These are phyloP conservation scores for Suhomyces bribrorum DNA, from an alignment of 1,139 yeast genomes.

Conservation along the genomic window DNA sequence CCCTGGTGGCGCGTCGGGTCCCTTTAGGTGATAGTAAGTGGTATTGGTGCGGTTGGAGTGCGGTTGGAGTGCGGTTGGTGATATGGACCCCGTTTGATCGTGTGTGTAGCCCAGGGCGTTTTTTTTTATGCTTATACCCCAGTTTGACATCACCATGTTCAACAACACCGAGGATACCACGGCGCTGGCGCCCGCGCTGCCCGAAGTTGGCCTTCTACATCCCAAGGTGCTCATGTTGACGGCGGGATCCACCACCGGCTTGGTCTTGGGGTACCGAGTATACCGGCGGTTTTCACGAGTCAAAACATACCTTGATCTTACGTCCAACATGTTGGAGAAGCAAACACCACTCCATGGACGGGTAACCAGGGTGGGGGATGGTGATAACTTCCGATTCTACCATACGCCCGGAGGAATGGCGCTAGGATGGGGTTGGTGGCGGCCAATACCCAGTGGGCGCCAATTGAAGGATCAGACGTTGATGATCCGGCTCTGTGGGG, in stretches of 20 bases:
- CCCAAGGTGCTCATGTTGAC: slow-evolving; percentile 45
- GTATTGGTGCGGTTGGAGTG: too few relatives aligned
- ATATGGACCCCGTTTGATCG: background rate
- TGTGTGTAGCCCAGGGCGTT: too few relatives aligned
- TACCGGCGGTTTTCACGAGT: slow-evolving; percentile 38
- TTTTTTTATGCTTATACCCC: background rate
- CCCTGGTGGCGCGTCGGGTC: too few relatives aligned
- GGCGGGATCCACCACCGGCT: slow-evolving; percentile 37
- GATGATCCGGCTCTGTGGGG: slow-evolving; percentile 80
- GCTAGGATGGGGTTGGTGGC: slow-evolving; percentile 93
- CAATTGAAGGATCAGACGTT: slow-evolving; percentile 58
- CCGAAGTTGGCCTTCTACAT: slow-evolving; percentile 31
- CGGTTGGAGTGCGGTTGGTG: background rate
- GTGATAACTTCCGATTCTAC: slow-evolving; percentile 88
- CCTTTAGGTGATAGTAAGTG: too few relatives aligned
- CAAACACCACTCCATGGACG: slow-evolving; percentile 58
- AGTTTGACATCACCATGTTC: background rate
- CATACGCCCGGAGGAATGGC: slow-evolving; percentile 91
- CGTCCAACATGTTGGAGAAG: slow-evolving; percentile 40
- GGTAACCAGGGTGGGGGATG: slow-evolving; percentile 94
- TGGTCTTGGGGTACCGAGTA: slow-evolving; percentile 33
- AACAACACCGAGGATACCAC: background rate
- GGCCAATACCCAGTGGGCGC: slow-evolving; percentile 49
- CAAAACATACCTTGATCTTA: slow-evolving; percentile 39
- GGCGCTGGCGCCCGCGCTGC: background rate